These are phyloP conservation scores for Candida golubevii DNA, from an alignment of 805 yeast species.

Conservation along the genomic window DNA sequence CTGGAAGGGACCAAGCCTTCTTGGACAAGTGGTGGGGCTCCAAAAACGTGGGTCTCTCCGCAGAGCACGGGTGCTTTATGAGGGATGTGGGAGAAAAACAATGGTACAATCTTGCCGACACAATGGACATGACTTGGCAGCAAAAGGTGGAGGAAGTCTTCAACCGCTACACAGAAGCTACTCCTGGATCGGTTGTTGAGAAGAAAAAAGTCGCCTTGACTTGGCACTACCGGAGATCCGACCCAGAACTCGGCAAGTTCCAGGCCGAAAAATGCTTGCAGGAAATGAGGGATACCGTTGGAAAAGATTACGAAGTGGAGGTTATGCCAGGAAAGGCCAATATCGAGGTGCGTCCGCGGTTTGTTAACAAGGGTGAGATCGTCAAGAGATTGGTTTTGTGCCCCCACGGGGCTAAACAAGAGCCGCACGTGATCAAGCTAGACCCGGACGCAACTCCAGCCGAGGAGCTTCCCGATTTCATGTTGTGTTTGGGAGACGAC, in stretches of 20 bases:
- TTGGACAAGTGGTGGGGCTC: constrained; percentile 84
- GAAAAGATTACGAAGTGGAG: constrained; percentile 71
- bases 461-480: constrained; percentile 70
- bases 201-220: constrained; percentile 89
- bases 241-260: constrained; percentile 86
- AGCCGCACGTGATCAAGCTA: constrained; percentile 23
- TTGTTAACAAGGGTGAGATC: constrained; percentile 95
- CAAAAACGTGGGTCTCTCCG: constrained; percentile 74
- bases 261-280: constrained; percentile 74
- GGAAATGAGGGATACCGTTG: constrained; percentile 58
- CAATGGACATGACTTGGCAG: constrained; percentile 94
- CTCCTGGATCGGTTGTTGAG: constrained; percentile 88
- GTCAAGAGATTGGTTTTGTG: constrained; percentile 72
- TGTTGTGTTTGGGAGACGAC: constrained; percentile 92
- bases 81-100: constrained; percentile 57
- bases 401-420: constrained; percentile 55
- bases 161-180: constrained; percentile 71
- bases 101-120: constrained; percentile 84
- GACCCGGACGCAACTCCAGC: constrained; percentile 26
- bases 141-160: constrained; percentile 70
- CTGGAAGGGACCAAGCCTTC: constrained; percentile 91
- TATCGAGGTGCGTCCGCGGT: constrained; percentile 92
- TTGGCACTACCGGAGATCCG: constrained; percentile 96
- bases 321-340: constrained; percentile 98
- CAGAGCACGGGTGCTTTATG: constrained; percentile 97